Base-by-base conservation (phyloP, 352 stramenopile genomes). In the Pythium periplocum region DNA sequence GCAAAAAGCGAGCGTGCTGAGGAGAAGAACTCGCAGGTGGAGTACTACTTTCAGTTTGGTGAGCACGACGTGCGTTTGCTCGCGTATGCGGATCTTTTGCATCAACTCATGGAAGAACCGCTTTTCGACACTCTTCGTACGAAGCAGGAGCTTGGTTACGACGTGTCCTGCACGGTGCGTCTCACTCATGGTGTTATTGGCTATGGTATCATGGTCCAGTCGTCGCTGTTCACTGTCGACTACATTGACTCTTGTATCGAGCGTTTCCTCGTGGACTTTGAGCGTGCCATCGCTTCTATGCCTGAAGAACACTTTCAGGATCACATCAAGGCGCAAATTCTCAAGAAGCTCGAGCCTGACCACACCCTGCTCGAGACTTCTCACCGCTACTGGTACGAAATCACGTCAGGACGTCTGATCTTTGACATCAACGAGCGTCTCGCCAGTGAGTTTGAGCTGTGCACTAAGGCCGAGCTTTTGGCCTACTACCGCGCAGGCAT, bases 41-140 rank as follows among this genome's bases (percentile, higher is more conserved):
- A 92, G 37, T 64, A 89, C 32, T 93, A 95, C 55, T 94, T 87
- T 64, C 86, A 96, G 61, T 69, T 95, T 8, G 83, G 83, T 32
- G 66, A 75, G 37, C 61, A 75, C 39, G 52, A 48, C 30, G 64
- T 72, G 26, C 51, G 67, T 48, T 64, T 83, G 45, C 68, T 69
- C 57, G 80, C 80, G 38, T 83, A 91, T 38, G 73, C 75, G 7
- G 59, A 88, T n/a, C 46, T 96, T 26, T 47, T 95, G 44, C 73
- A 90, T 31, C 62, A 86, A 48, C 51, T 95, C 34, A 86, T 96
- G 72, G 68, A 78, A 4, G 83, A 95, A 55, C 86, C 85, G 17
- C 69, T 95, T 7, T 95, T 93, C 59, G 59, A 95, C 53, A 56
- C 81, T 32, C 69, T 96, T 32, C 80, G 86, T 43, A 96, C 86